phyloP scores from a whole-genome alignment of 2,329 filamentous ascomycete genomes.

The Endoconidiophora laricicola region DNA sequence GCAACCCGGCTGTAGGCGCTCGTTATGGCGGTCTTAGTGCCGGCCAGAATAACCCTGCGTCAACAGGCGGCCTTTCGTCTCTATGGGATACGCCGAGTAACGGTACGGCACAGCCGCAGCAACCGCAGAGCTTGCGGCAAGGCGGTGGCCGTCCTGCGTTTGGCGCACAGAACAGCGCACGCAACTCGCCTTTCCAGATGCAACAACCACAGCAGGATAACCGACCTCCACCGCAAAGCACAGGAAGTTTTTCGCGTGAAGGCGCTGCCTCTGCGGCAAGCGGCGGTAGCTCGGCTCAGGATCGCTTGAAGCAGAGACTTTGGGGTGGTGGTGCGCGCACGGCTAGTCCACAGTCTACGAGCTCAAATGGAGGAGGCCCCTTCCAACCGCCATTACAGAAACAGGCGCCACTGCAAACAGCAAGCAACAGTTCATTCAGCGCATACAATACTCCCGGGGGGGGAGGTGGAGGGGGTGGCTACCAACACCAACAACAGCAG shows the following conservation, averaged over 20 bases:
- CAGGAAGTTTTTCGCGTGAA: slow-evolving; percentile 2
- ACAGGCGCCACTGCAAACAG: slow-evolving; percentile 9
- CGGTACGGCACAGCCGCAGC: slow-evolving; percentile 18
- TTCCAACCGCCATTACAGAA: slow-evolving; percentile 29
- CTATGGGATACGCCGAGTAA: slow-evolving; percentile 37
- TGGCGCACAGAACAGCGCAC: slow-evolving; percentile 16
- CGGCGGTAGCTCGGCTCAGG: slow-evolving; percentile 46
- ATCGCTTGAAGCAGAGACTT: slow-evolving; percentile 63
- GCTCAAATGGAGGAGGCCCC: slow-evolving; percentile 18
- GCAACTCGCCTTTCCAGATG: slow-evolving; percentile 17
- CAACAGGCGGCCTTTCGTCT: slow-evolving; percentile 30
- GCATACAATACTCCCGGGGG: slow-evolving; percentile 18
- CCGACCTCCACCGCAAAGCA: slow-evolving; percentile 11
- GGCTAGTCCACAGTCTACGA: slow-evolving; percentile 32
- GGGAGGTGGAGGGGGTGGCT: slow-evolving; percentile 17
- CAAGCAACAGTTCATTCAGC: neutral
- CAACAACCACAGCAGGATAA: slow-evolving; percentile 8
- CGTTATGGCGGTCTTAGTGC: slow-evolving; percentile 33
- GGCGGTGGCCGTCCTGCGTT: slow-evolving; percentile 15
- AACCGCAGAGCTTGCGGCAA: slow-evolving; percentile 26
- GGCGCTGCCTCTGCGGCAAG: slow-evolving; percentile 35
- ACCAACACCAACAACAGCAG: slow-evolving; percentile 9
- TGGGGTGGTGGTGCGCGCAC: slow-evolving; percentile 49
- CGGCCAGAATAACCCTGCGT: slow-evolving; percentile 17
- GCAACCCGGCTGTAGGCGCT: slow-evolving; percentile 33